A percentile compares a stretch with the other conserved stretches of the same genome.
Evolutionary conservation across 1,139 yeast species (phyloP).

Genomic region (Nakaseomyces bracarensis): DNA sequence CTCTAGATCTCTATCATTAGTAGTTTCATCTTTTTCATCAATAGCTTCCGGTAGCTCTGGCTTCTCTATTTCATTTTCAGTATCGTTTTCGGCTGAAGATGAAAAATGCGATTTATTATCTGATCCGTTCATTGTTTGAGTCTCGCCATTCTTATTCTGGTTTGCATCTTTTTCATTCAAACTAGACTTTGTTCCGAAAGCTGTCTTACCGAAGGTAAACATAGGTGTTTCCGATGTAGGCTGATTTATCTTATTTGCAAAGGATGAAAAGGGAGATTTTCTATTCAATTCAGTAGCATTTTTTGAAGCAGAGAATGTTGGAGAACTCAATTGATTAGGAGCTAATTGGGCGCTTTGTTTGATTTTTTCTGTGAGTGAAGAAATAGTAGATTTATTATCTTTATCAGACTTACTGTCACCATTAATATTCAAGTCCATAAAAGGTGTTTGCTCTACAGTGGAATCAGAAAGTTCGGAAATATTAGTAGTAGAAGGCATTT

Average conservation of each 20-base stretch:
- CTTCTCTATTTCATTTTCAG: too few relatives aligned
- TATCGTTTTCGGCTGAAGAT: too few relatives aligned
- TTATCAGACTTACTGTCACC: neutral
- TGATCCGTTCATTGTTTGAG: too few relatives aligned
- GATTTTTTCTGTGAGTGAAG: conserved; percentile 22
- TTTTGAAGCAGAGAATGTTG: conserved; percentile 8
- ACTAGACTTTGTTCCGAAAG: too few relatives aligned
- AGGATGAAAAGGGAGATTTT: conserved; percentile 23
- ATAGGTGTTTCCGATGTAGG: conserved; percentile 13
- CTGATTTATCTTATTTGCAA: conserved; percentile 17
- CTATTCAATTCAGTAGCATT: conserved; percentile 2
- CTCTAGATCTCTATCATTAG: too few relatives aligned
- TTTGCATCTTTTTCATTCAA: too few relatives aligned
- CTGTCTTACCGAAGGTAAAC: conserved; percentile 13
- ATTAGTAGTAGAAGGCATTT: neutral
- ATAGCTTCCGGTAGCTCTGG: too few relatives aligned
- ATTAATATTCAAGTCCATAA: neutral
- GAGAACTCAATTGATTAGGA: conserved; percentile 9
- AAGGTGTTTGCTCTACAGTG: conserved; percentile 19
- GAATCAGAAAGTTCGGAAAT: conserved; percentile 14
- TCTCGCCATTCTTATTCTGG: too few relatives aligned
- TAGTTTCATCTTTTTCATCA: too few relatives aligned
- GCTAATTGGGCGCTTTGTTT: conserved; percentile 25
- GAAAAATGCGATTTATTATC: too few relatives aligned
- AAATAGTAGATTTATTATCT: conserved; percentile 9